phyloP scores from a whole-genome alignment of 202 grass and related monocot genomes.

The Zizania palustris region DNA sequence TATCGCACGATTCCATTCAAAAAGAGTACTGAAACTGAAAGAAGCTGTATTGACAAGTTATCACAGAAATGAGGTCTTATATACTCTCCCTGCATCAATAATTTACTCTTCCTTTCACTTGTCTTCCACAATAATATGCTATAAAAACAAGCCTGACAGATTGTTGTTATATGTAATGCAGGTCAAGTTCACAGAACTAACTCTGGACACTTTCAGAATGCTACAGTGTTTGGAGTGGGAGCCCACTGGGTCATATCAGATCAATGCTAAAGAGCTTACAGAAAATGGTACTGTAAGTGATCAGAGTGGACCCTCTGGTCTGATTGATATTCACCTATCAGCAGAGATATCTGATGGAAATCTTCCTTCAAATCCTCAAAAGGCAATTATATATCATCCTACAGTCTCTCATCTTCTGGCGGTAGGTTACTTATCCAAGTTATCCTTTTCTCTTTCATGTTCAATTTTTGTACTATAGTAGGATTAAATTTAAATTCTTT shows the following conservation, averaged over 20 bases:
- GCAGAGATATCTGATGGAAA: constrained; percentile 86
- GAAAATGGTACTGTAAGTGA: constrained; percentile 89
- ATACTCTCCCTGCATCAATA: constrained; percentile 1
- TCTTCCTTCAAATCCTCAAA: constrained; percentile 91
- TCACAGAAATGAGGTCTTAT: constrained; percentile 74
- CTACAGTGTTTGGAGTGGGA: constrained; percentile 96
- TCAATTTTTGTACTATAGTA: constrained; percentile 23
- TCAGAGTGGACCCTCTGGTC: constrained; percentile 88
- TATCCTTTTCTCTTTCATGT: constrained; percentile 5
- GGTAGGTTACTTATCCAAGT: constrained; percentile 46
- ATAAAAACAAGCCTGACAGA: constrained; percentile 31
- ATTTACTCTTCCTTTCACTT: neutral
- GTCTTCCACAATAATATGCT: neutral
- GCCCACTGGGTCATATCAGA: constrained; percentile 81
- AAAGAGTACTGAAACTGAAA: constrained; percentile 74
- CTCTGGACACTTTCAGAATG: constrained; percentile 93
- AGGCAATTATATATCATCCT: constrained; percentile 87
- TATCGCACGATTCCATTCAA: constrained; percentile 79
- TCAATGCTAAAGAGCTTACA: constrained; percentile 65
- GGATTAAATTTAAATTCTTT: neutral
- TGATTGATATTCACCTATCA: constrained; percentile 93
- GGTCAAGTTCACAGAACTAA: constrained; percentile 97
- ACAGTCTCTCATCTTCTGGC: constrained; percentile 85
- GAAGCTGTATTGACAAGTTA: constrained; percentile 95
- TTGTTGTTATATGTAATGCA: constrained; percentile 37